These are phyloP conservation scores for Rugosomyces carneus DNA, from an alignment of 1,284 basidiomycete genomes.

Conservation along the genomic window DNA sequence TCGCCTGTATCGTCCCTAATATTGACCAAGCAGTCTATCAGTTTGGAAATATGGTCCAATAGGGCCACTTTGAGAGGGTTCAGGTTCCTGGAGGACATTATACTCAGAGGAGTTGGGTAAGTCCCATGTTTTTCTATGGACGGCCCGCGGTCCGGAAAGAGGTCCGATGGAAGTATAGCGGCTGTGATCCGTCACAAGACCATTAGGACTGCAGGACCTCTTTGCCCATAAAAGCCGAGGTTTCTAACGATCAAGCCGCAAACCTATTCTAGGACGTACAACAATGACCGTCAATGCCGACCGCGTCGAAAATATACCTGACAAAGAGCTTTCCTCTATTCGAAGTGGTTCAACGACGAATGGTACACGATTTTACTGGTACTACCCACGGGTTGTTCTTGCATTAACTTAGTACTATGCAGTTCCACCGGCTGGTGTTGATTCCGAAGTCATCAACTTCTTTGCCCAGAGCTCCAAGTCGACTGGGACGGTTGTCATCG, in stretches of 20 bases:
- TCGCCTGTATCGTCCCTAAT: constrained; percentile 56
- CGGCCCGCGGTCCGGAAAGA: constrained; percentile 18
- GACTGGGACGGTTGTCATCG: constrained; percentile 29
- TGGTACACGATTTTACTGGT: background rate
- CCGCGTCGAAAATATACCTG: constrained; percentile 22
- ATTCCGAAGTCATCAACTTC: constrained; percentile 43
- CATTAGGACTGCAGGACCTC: constrained; percentile 3
- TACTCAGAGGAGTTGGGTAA: background rate
- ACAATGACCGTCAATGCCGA: constrained; percentile 13
- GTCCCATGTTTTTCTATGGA: background rate
- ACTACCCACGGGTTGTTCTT: background rate
- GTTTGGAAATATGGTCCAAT: constrained; percentile 34
- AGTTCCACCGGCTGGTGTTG: constrained; percentile 32
- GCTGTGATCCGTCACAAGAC: constrained; percentile 16
- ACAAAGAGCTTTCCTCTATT: constrained; percentile 26
- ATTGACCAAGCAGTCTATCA: constrained; percentile 54
- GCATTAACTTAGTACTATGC: background rate
- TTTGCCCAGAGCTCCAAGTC: constrained; percentile 28
- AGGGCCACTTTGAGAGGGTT: constrained; percentile 28
- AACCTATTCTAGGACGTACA: constrained; percentile 3
- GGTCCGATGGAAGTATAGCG: background rate
- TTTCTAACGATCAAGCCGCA: constrained; percentile 6
- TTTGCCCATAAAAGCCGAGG: constrained; percentile 14
- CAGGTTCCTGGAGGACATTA: constrained; percentile 29
- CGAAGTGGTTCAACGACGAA: constrained; percentile 15